Conservation (phyloP, 257 asterid genomes). For the Coffea canephora region DNA sequence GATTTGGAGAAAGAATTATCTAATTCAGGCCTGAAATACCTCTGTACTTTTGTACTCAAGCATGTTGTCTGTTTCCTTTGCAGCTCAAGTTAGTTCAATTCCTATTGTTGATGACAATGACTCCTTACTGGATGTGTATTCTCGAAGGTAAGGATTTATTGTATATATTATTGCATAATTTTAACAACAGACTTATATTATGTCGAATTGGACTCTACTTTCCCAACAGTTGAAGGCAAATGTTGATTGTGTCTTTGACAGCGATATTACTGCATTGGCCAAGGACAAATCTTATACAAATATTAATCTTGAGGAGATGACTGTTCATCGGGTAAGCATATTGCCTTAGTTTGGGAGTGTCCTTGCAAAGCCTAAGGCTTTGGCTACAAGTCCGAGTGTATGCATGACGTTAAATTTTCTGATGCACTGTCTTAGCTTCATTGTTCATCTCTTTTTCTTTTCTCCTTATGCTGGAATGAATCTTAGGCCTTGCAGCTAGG, state of each 20-base stretch:
- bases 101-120: slow-evolving; percentile 91
- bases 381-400: background rate
- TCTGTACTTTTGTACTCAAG: background rate
- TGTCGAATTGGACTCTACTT: background rate
- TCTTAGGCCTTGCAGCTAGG: slow-evolving; percentile 79
- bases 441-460: background rate
- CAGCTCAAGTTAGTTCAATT: slow-evolving; percentile 91
- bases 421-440: background rate
- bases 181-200: background rate
- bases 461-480: slow-evolving; percentile 2
- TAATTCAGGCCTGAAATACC: background rate
- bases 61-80: slow-evolving; percentile 18
- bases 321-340: slow-evolving; percentile 62
- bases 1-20: slow-evolving; percentile 3
- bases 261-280: slow-evolving; percentile 92
- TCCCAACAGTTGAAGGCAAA: background rate
- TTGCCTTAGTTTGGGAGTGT: background rate
- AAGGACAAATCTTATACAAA: slow-evolving; percentile 75
- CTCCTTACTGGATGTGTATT: slow-evolving; percentile 80
- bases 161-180: slow-evolving; percentile 6
- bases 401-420: background rate
- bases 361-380: background rate
- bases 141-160: slow-evolving; percentile 65
- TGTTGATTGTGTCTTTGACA: slow-evolving; percentile 34
- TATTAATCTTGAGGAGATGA: slow-evolving; percentile 80